A percentile compares a stretch with the other conserved stretches of the same genome.
Conservation (phyloP, 495 filamentous ascomycete genomes). For the Neurospora intermedia region DNA sequence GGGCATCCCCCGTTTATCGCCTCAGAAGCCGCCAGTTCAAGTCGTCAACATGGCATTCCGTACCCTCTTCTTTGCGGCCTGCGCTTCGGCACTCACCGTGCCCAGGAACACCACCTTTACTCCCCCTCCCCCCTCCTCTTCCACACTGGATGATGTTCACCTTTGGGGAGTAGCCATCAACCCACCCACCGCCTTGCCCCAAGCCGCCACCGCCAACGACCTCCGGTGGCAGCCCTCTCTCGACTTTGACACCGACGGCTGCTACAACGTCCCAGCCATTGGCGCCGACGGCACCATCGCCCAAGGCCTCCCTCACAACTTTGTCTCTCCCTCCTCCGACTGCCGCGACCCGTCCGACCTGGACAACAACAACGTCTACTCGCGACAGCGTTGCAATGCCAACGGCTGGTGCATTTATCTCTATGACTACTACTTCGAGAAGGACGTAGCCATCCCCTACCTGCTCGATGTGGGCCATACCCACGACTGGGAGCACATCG, state of each 20-base stretch:
- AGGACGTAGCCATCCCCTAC: constrained; percentile 29
- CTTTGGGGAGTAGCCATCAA: constrained; percentile 2
- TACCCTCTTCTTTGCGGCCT: neutral
- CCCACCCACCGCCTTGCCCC: constrained; percentile 27
- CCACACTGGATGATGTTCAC: neutral
- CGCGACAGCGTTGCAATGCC: constrained; percentile 31
- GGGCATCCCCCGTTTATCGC: neutral
- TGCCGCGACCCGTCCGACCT: constrained; percentile 33
- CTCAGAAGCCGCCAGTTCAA: neutral
- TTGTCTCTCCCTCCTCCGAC: constrained; percentile 17
- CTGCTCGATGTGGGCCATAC: constrained; percentile 25
- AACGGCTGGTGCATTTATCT: constrained; percentile 34
- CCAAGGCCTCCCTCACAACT: constrained; percentile 25
- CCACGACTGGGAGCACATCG: constrained; percentile 41
- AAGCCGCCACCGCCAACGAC: constrained; percentile 30
- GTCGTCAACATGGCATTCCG: neutral
- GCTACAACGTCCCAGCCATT: constrained; percentile 38
- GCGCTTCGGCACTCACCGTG: neutral
- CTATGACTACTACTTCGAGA: constrained; percentile 41
- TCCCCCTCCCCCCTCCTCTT: neutral
- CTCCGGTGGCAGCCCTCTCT: constrained; percentile 33
- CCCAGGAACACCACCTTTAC: neutral
- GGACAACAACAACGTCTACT: constrained; percentile 36
- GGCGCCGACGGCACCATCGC: constrained; percentile 24
- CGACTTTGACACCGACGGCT: constrained; percentile 37